These are phyloP conservation scores for Arthroderma sp. DNA, from an alignment of 2,329 filamentous ascomycete species.

Conservation along the genomic window DNA sequence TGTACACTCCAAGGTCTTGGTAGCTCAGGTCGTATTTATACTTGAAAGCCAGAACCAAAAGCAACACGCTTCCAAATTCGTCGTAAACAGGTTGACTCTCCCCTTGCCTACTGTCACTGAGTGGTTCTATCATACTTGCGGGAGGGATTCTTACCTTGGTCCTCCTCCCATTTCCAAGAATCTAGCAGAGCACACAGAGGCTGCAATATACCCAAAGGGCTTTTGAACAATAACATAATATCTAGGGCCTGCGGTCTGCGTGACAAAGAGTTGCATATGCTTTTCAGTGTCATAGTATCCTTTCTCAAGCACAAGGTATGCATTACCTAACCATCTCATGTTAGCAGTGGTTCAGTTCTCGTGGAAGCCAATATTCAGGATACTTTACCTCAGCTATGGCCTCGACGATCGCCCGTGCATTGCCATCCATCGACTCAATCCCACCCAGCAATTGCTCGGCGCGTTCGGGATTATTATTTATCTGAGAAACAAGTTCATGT, in stretches of 20 bases:
- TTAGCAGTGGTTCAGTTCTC: neutral
- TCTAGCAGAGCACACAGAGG: slow-evolving; percentile 49
- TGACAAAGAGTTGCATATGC: slow-evolving; percentile 46
- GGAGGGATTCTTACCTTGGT: slow-evolving; percentile 37
- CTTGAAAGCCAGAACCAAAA: slow-evolving; percentile 46
- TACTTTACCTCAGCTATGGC: slow-evolving; percentile 57
- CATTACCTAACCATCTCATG: slow-evolving; percentile 33
- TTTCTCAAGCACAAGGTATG: slow-evolving; percentile 46
- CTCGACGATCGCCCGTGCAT: slow-evolving; percentile 71
- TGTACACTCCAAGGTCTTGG: slow-evolving; percentile 42
- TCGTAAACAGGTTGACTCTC: slow-evolving; percentile 56
- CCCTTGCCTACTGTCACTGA: slow-evolving; percentile 21
- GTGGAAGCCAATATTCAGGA: slow-evolving; percentile 1
- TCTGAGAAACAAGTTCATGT: slow-evolving; percentile 66
- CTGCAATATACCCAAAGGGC: slow-evolving; percentile 43
- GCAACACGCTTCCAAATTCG: slow-evolving; percentile 51
- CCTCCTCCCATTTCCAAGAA: slow-evolving; percentile 53
- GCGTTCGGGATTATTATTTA: slow-evolving; percentile 60
- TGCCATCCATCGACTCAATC: slow-evolving; percentile 81
- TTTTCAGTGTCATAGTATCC: slow-evolving; percentile 52
- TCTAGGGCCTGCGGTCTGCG: slow-evolving; percentile 46
- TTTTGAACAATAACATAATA: slow-evolving; percentile 49
- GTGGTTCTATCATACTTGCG: neutral
- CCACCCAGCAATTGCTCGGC: slow-evolving; percentile 67
- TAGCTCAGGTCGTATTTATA: slow-evolving; percentile 45